These are phyloP conservation scores for Amaranthus cruentus DNA, from an alignment of 148 eudicot genomes.

Conservation along the genomic window DNA sequence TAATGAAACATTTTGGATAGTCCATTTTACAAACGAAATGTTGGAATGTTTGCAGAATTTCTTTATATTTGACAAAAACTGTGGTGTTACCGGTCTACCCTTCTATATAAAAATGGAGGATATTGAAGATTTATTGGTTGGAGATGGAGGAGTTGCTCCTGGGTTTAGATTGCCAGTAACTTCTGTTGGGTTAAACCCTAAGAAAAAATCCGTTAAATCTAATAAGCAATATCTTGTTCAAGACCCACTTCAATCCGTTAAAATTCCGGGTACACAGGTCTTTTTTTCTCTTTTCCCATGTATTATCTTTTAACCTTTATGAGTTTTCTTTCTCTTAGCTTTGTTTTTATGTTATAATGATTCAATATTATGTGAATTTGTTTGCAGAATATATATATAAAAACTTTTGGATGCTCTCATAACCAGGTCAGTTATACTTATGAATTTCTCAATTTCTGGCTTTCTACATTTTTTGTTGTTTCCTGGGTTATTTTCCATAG, in stretches of 20 bases:
- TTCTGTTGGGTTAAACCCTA: slow-evolving; percentile 57
- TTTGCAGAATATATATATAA: slow-evolving; percentile 75
- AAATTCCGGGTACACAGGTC: slow-evolving; percentile 94
- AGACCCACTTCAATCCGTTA: slow-evolving; percentile 46
- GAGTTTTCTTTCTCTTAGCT: background rate
- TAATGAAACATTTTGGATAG: no score
- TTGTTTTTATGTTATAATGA: background rate
- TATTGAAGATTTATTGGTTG: slow-evolving; percentile 79
- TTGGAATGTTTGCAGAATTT: no score
- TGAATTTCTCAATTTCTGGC: background rate
- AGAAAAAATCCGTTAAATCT: slow-evolving; percentile 38
- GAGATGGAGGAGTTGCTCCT: slow-evolving; percentile 62
- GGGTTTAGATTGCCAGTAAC: slow-evolving; percentile 75
- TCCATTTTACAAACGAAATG: no score
- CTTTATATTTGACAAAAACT: no score
- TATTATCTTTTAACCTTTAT: background rate
- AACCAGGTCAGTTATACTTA: slow-evolving; percentile 52
- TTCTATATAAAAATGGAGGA: slow-evolving; percentile 53
- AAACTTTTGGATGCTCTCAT: slow-evolving; percentile 97
- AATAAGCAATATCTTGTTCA: slow-evolving; percentile 29
- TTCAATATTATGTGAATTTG: background rate
- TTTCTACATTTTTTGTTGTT: background rate
- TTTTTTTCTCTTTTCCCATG: background rate
- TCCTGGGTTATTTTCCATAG: background rate
- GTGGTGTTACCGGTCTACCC: no score